A percentile compares a stretch with the other conserved stretches of the same genome.
These are phyloP conservation scores for Candida koratica DNA, from an alignment of 805 yeast species.

Conservation along the genomic window DNA sequence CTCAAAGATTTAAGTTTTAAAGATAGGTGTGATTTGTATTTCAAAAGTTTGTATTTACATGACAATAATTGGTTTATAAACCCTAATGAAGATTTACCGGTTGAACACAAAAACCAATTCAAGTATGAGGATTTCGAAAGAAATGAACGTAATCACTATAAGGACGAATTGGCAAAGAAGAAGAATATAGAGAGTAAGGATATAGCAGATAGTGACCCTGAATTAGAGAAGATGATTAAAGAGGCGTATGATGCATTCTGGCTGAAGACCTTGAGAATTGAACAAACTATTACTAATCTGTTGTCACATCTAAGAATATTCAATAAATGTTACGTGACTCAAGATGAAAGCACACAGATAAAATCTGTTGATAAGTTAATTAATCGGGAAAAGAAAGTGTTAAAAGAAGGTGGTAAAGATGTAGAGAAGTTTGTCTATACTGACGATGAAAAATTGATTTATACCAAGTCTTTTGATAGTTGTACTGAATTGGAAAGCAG, in stretches of 20 bases:
- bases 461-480: conserved; percentile 15
- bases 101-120: conserved; percentile 27
- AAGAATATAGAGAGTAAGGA: conserved; percentile 13
- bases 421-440: conserved; percentile 13
- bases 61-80: conserved; percentile 45
- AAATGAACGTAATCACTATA: conserved; percentile 21
- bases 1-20: conserved; percentile 18
- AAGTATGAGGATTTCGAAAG: conserved; percentile 26
- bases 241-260: conserved; percentile 25
- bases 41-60: conserved; percentile 35
- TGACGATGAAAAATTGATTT: conserved; percentile 13
- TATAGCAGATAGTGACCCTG: conserved; percentile 17
- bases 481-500: conserved; percentile 35
- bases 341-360: conserved; percentile 17
- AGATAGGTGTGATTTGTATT: conserved; percentile 45
- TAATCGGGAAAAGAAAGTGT: conserved; percentile 1
- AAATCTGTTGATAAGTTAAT: conserved; percentile 5
- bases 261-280: conserved; percentile 22
- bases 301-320: conserved; percentile 44
- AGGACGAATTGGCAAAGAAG: conserved; percentile 23
- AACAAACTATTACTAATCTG: conserved; percentile 39
- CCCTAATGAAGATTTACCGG: conserved; percentile 25
- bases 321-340: conserved; percentile 41
- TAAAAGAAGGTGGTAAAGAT: background rate
- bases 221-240: conserved; percentile 25